These are phyloP conservation scores for Alternaria dauci DNA, from an alignment of 2,329 filamentous ascomycete genomes.

Conservation along the genomic window DNA sequence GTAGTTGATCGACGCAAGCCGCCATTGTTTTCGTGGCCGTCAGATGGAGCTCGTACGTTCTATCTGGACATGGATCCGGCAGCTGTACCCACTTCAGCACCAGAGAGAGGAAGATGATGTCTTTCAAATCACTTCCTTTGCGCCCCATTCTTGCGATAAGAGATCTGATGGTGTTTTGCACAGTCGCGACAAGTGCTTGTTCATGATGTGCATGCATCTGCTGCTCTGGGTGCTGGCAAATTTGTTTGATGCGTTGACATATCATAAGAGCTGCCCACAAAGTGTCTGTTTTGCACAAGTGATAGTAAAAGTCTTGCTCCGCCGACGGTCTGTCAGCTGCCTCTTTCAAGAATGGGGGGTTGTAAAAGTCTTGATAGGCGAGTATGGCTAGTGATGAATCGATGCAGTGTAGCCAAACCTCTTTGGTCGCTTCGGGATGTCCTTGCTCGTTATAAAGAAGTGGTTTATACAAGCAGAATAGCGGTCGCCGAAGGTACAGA, in stretches of 20 bases:
- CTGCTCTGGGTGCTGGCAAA: neutral
- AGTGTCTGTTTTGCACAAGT: constrained; percentile 41
- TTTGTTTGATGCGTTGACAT: constrained; percentile 41
- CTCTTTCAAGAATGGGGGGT: constrained; percentile 6
- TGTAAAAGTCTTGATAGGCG: constrained; percentile 30
- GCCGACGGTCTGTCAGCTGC: constrained; percentile 9
- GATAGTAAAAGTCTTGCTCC: constrained; percentile 39
- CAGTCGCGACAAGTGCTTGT: constrained; percentile 9
- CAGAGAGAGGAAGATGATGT: constrained; percentile 30
- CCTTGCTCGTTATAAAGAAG: constrained; percentile 28
- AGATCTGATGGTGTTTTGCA: constrained; percentile 23
- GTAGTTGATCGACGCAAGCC: constrained; percentile 24
- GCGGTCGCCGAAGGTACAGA: constrained; percentile 27
- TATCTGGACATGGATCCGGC: neutral
- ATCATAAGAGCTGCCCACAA: constrained; percentile 42
- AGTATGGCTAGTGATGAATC: constrained; percentile 30
- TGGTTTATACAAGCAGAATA: constrained; percentile 30
- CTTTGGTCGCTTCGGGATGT: constrained; percentile 4
- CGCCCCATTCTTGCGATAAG: constrained; percentile 25
- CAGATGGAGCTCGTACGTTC: constrained; percentile 8
- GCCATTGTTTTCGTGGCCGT: constrained; percentile 16
- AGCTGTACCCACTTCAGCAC: constrained; percentile 28
- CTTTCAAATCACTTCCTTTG: constrained; percentile 31
- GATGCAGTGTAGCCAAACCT: constrained; percentile 28
- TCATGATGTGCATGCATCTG: constrained; percentile 1